Percentiles rank a stretch among this genome's conserved stretches.
phyloP scores from a whole-genome alignment of 176 grass and related monocot species.

The Oryza officinalis region DNA sequence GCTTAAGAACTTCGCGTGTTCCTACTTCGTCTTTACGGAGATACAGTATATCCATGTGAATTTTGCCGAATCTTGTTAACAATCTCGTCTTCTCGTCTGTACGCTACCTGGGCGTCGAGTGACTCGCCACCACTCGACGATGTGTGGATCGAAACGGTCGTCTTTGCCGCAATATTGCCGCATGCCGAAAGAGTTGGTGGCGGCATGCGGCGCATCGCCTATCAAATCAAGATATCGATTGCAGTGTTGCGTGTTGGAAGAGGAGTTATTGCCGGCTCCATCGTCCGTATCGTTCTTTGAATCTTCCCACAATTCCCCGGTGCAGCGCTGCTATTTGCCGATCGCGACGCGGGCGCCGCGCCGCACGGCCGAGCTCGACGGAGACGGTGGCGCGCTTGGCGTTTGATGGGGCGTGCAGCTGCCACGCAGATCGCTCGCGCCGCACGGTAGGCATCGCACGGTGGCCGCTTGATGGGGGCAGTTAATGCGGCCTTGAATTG shows the following conservation, averaged over 20 bases:
- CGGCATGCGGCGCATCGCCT: neutral
- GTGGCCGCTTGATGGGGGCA: neutral
- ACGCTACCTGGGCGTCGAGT: neutral
- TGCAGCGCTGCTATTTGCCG: neutral
- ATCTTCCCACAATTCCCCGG: neutral
- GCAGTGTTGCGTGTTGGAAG: conserved; percentile 18
- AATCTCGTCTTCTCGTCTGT: neutral
- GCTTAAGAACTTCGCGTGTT: neutral
- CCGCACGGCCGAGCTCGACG: conserved; percentile 14
- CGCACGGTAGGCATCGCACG: neutral
- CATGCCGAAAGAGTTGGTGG: conserved; percentile 8
- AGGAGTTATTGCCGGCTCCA: neutral
- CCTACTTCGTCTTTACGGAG: neutral
- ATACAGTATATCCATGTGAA: neutral
- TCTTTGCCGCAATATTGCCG: neutral
- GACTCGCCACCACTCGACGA: neutral
- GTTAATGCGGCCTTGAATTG: neutral
- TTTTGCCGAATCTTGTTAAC: neutral
- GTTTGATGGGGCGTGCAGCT: neutral
- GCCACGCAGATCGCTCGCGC: neutral
- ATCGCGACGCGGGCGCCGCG: neutral
- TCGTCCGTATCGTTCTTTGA: conserved; percentile 22
- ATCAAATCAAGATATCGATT: neutral
- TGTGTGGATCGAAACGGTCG: neutral
- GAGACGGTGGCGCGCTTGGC: neutral